Evolutionary conservation across 768 basidiomycete genomes (phyloP).

Genomic region (Leccinum olivaceopallidum): DNA sequence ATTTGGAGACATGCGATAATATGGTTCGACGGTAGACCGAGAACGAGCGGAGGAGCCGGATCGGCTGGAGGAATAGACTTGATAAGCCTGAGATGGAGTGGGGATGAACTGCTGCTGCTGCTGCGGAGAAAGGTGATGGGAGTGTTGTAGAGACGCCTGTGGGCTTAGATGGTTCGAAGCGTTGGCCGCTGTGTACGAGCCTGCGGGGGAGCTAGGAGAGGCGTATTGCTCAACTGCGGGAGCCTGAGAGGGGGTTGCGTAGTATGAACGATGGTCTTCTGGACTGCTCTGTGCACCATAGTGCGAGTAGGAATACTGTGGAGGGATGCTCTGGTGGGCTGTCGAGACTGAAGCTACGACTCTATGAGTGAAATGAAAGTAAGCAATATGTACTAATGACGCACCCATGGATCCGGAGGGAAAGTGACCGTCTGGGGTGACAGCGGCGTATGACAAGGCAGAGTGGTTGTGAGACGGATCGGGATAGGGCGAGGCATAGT

Average conservation of each 20-base stretch:
- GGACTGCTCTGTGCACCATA: slow-evolving; percentile 20
- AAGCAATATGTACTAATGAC: slow-evolving; percentile 15
- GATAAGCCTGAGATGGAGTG: slow-evolving; percentile 47
- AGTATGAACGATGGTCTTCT: slow-evolving; percentile 30
- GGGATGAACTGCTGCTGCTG: slow-evolving; percentile 43
- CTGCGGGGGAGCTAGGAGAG: slow-evolving; percentile 19
- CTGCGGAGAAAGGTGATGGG: slow-evolving; percentile 18
- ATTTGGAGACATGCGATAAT: slow-evolving; percentile 42
- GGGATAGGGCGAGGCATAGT: slow-evolving; percentile 23
- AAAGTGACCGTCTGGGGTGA: slow-evolving; percentile 20
- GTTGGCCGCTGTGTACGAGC: slow-evolving; percentile 22
- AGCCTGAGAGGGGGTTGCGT: slow-evolving; percentile 20
- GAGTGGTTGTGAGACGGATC: slow-evolving; percentile 28
- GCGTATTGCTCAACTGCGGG: slow-evolving; percentile 24
- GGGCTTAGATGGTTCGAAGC: slow-evolving; percentile 16
- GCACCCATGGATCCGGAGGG: slow-evolving; percentile 29
- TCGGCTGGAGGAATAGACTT: slow-evolving; percentile 34
- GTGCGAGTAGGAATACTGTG: slow-evolving; percentile 22
- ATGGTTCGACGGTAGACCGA: slow-evolving; percentile 37
- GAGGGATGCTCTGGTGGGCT: slow-evolving; percentile 21
- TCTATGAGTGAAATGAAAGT: slow-evolving; percentile 10
- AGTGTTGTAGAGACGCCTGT: slow-evolving; percentile 20
- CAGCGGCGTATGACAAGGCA: slow-evolving; percentile 28
- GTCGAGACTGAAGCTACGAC: slow-evolving; percentile 8
- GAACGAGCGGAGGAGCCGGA: slow-evolving; percentile 28